Base-by-base conservation (phyloP, 2,329 filamentous ascomycete species). In the Thelonectria discophora region DNA sequence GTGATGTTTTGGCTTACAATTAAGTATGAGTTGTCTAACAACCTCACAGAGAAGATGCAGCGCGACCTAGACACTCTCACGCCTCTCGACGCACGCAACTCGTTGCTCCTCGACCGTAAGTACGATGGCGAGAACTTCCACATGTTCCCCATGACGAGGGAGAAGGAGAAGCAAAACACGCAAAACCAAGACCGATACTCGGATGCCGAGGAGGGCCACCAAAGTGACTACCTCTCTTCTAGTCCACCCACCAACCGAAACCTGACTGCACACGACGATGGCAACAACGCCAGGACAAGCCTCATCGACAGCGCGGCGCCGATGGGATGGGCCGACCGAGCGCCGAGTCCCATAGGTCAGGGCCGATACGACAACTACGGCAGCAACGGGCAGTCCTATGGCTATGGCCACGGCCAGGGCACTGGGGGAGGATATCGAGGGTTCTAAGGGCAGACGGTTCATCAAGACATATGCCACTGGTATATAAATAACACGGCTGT, bases 71-170 rank as follows among this genome's bases (percentile, higher is more conserved):
- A 97, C 76, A 88, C 88, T 61, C 87, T 97, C 51, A 97, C 93
- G 1, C 91, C 93, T 5, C 86, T 97, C 40, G 92, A 96, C 72
- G 91, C 93, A 2, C 90, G 92, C 74, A 94, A 94, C 81, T 94
- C 91, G 12, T 86, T 97, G 18, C 88, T 97, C 60, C 88, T 93
- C 76, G 87, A 90, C 54, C 85, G 78, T 27, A 76, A 77, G 42
- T 77, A 78, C 64, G 72, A 74, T 40, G 67, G 74, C 34, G 68
- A 76, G 18, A 73, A 76, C 42, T 75, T 76, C 30, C 78, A 78
- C 32, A 79, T 79, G 60, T 81, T 82, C 66, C 77, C 82, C 46
- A 71, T 82, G 58, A 75, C 79, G 53, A 76, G 80, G 53, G 74
- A 76, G 55, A 74, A 75, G 63, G 76, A 76, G 37, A 64, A 55